Percentiles rank a stretch among this genome's conserved stretches.
Evolutionary conservation across 106 monocot genomes (phyloP).

Genomic region (Agapanthus africanus): DNA sequence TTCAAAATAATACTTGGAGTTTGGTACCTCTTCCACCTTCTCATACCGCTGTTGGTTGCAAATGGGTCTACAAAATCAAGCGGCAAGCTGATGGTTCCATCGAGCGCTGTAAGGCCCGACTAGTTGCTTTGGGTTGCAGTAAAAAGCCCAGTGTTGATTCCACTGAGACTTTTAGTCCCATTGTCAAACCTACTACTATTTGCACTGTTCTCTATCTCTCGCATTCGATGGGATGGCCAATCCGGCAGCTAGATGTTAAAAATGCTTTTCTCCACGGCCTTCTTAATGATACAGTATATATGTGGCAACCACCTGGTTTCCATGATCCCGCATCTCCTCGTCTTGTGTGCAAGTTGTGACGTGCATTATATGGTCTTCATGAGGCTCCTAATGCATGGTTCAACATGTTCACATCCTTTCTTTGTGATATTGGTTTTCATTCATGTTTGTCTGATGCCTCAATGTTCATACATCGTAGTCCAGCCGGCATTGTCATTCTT

Average conservation of each 20-base stretch:
- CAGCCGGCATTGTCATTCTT: not conserved
- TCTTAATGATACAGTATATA: not conserved
- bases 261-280: slow-evolving; percentile 6
- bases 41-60: too few relatives aligned
- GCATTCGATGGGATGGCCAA: not conserved
- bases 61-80: too few relatives aligned
- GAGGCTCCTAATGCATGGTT: slow-evolving; percentile 17
- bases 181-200: slow-evolving; percentile 9
- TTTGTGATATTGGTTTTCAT: not conserved
- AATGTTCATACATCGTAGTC: not conserved
- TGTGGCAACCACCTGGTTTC: slow-evolving; percentile 15
- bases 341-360: slow-evolving; percentile 9
- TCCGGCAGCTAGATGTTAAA: not conserved
- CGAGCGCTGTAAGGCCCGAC: too few relatives aligned
- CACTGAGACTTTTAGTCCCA: not conserved
- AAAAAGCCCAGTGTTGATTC: slow-evolving; percentile 10
- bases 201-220: slow-evolving; percentile 6
- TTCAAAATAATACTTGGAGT: too few relatives aligned
- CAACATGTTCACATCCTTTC: not conserved
- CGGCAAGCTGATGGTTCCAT: too few relatives aligned
- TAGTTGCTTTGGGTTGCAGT: too few relatives aligned
- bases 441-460: not conserved
- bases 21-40: too few relatives aligned
- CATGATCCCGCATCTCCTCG: not conserved
- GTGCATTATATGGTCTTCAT: slow-evolving; percentile 12